phyloP scores from a whole-genome alignment of 2,329 filamentous ascomycete genomes.

The Fusarium multiceps region DNA sequence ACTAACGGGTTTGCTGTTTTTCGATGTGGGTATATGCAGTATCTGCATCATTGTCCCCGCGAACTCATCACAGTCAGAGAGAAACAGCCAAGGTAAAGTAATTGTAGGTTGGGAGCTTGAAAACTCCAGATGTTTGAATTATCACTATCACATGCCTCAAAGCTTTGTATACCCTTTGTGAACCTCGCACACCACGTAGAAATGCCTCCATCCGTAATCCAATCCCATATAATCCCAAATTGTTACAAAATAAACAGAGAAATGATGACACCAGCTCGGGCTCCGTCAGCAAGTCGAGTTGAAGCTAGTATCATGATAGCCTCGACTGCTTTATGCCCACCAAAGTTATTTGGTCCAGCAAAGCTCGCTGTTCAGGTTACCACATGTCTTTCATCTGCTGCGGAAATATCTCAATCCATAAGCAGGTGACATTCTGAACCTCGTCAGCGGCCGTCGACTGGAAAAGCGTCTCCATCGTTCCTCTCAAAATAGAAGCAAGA shows the following conservation, averaged over 20 bases:
- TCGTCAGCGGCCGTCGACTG: constrained; percentile 33
- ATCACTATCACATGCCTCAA: constrained; percentile 21
- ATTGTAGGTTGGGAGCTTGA: constrained; percentile 21
- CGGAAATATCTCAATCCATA: constrained; percentile 43
- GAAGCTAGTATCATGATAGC: constrained; percentile 28
- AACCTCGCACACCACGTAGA: constrained; percentile 23
- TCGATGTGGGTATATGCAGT: constrained; percentile 19
- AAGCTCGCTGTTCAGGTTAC: constrained; percentile 29
- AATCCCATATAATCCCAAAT: constrained; percentile 34
- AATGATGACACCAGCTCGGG: constrained; percentile 34
- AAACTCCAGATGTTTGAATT: constrained; percentile 31
- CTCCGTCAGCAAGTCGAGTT: constrained; percentile 30
- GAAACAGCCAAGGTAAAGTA: background rate
- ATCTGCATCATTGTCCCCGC: constrained; percentile 29
- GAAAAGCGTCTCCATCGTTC: constrained; percentile 36
- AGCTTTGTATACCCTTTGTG: constrained; percentile 27
- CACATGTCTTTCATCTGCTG: constrained; percentile 29
- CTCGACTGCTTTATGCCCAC: constrained; percentile 34
- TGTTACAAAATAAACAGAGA: constrained; percentile 37
- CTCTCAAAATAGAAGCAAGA: constrained; percentile 31
- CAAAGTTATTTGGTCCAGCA: constrained; percentile 37
- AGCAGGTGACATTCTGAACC: constrained; percentile 34
- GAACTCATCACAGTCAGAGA: background rate
- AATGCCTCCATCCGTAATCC: constrained; percentile 26
- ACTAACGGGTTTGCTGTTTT: constrained; percentile 27